Conservation (phyloP, 345 rosid species). For the Populus euphratica region DNA sequence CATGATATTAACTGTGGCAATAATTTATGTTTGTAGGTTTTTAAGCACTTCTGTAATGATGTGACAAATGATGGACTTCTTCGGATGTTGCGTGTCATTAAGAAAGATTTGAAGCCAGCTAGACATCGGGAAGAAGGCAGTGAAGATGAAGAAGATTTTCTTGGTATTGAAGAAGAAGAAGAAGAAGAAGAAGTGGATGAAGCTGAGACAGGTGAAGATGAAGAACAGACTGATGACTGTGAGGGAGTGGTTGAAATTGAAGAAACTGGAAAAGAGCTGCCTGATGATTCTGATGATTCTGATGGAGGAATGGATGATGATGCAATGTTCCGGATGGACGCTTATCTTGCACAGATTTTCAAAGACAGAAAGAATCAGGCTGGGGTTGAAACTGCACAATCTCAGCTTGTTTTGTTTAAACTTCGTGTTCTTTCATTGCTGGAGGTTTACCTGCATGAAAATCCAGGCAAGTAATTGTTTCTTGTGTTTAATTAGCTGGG, state of each 20-base stretch:
- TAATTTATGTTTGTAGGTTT: conserved; percentile 51
- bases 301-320: conserved; percentile 95
- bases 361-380: conserved; percentile 86
- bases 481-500: conserved; percentile 3
- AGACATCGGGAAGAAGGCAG: conserved; percentile 62
- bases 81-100: conserved; percentile 80
- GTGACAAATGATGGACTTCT: conserved; percentile 72
- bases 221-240: conserved; percentile 75
- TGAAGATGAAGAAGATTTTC: conserved; percentile 65
- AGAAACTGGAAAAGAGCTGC: conserved; percentile 40
- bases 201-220: conserved; percentile 64
- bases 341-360: conserved; percentile 80
- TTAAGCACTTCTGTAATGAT: conserved; percentile 71
- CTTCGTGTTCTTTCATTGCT: conserved; percentile 88
- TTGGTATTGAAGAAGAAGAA: conserved; percentile 89
- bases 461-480: conserved; percentile 55
- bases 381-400: conserved; percentile 84
- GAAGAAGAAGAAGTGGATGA: conserved; percentile 67
- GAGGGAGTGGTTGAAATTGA: conserved; percentile 51
- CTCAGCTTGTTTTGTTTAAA: conserved; percentile 88
- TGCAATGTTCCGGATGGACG: conserved; percentile 96
- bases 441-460: conserved; percentile 88
- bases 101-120: conserved; percentile 84
- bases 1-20: neutral
- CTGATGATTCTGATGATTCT: conserved; percentile 70